A percentile compares a stretch with the other conserved stretches of the same genome.
Evolutionary conservation across 495 filamentous ascomycete species (phyloP).

Genomic region (Filosporella fistucella): DNA sequence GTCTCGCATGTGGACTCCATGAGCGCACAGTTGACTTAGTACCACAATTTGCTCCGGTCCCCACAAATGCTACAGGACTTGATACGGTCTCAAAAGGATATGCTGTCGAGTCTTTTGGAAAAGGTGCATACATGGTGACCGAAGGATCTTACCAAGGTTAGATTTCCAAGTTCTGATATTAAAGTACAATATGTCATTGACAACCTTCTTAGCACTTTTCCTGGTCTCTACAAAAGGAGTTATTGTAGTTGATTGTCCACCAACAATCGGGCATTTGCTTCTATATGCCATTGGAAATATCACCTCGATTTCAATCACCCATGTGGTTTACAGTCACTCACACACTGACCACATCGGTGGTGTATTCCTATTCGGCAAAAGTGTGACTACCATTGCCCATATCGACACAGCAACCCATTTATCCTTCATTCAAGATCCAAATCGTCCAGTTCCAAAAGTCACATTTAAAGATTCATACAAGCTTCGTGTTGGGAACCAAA

Average conservation of each 20-base stretch:
- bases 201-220: constrained; percentile 20
- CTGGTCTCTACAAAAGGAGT: constrained; percentile 32
- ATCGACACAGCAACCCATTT: constrained; percentile 24
- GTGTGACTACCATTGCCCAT: constrained; percentile 30
- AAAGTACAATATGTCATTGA: not conserved
- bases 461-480: constrained; percentile 28
- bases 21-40: not conserved
- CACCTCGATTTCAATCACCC: constrained; percentile 29
- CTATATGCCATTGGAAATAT: constrained; percentile 31
- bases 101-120: constrained; percentile 27
- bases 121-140: constrained; percentile 36
- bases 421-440: constrained; percentile 16
- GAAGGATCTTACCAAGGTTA: constrained; percentile 14
- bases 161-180: not conserved
- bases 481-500: constrained; percentile 32
- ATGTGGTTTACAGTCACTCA: constrained; percentile 35
- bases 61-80: constrained; percentile 7
- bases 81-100: constrained; percentile 24
- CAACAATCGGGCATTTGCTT: constrained; percentile 32
- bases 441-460: constrained; percentile 28
- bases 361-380: constrained; percentile 25
- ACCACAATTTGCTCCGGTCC: constrained; percentile 5
- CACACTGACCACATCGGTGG: constrained; percentile 37
- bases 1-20: not conserved
- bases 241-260: constrained; percentile 36